Percentiles rank a stretch among this genome's conserved stretches.
Conservation (phyloP, 441 rosid genomes). For the Manihot esculenta region DNA sequence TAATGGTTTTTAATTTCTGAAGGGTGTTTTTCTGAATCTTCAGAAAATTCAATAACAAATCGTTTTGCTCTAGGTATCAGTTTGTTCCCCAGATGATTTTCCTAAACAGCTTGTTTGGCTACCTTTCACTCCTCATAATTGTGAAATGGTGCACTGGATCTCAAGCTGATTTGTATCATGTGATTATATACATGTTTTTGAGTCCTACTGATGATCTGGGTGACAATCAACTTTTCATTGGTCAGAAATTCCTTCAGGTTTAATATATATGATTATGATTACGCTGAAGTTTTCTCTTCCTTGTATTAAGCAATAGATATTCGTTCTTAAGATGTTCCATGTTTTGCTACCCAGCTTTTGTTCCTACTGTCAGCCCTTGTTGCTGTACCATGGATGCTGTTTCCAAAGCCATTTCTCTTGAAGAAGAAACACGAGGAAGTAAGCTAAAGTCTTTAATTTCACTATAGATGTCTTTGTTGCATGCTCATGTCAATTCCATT, state of each 20-base stretch:
- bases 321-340: slow-evolving; percentile 11
- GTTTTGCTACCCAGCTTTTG: slow-evolving; percentile 53
- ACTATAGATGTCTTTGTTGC: background rate
- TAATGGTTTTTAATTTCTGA: background rate
- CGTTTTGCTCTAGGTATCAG: slow-evolving; percentile 60
- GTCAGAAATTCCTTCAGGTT: slow-evolving; percentile 81
- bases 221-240: slow-evolving; percentile 77
- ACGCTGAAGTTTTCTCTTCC: background rate
- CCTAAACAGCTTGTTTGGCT: slow-evolving; percentile 90
- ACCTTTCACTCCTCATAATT: slow-evolving; percentile 82
- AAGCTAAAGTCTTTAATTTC: slow-evolving; percentile 23
- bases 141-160: slow-evolving; percentile 96
- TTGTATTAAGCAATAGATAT: background rate
- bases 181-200: slow-evolving; percentile 95
- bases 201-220: slow-evolving; percentile 89
- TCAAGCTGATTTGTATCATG: slow-evolving; percentile 91
- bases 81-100: slow-evolving; percentile 94
- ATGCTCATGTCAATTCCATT: slow-evolving; percentile 2
- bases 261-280: background rate
- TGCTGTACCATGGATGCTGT: slow-evolving; percentile 94
- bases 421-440: slow-evolving; percentile 84
- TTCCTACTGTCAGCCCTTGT: slow-evolving; percentile 70
- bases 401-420: slow-evolving; percentile 93
- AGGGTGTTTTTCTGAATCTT: slow-evolving; percentile 1
- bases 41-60: background rate